Percentiles rank a stretch among this genome's conserved stretches.
Evolutionary conservation across 495 filamentous ascomycete genomes (phyloP).

Genomic region (Podospora australis): DNA sequence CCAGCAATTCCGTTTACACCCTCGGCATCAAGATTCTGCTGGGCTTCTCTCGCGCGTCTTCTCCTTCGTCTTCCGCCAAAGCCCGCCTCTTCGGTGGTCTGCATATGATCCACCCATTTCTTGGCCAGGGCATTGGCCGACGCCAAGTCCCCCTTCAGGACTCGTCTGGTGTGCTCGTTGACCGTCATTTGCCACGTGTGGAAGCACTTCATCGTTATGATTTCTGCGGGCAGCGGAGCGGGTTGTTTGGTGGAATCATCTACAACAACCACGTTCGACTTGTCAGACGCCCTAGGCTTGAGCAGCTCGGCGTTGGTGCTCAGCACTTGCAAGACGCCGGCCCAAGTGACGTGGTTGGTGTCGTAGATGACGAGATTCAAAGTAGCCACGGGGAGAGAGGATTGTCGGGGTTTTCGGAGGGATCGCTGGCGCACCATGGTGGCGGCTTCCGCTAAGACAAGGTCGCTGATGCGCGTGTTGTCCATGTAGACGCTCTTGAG

Average conservation of each 20-base stretch:
- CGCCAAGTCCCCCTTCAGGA: constrained; percentile 64
- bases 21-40: constrained; percentile 62
- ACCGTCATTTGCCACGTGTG: constrained; percentile 94
- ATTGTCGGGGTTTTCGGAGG: neutral
- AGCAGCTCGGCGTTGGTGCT: constrained; percentile 69
- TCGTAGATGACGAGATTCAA: constrained; percentile 84
- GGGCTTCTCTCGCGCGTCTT: constrained; percentile 69
- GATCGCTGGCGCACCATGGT: constrained; percentile 62
- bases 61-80: constrained; percentile 59
- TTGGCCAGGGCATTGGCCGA: constrained; percentile 69
- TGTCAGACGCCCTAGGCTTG: constrained; percentile 7
- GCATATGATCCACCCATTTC: constrained; percentile 95
- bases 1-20: too few species aligned
- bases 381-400: constrained; percentile 40
- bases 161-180: constrained; percentile 81
- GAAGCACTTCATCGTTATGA: constrained; percentile 86
- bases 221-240: constrained; percentile 64
- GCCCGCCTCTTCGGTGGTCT: constrained; percentile 78
- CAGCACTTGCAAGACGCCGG: constrained; percentile 79
- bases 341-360: constrained; percentile 86
- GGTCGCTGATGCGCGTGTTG: constrained; percentile 84
- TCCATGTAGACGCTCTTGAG: constrained; percentile 78
- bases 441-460: constrained; percentile 82
- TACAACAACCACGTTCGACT: constrained; percentile 5
- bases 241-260: constrained; percentile 26